Evolutionary conservation across 805 yeast genomes (phyloP), one percentile per base, ranked within the genome.

Genomic region (Suhomyces vadensis): DNA sequence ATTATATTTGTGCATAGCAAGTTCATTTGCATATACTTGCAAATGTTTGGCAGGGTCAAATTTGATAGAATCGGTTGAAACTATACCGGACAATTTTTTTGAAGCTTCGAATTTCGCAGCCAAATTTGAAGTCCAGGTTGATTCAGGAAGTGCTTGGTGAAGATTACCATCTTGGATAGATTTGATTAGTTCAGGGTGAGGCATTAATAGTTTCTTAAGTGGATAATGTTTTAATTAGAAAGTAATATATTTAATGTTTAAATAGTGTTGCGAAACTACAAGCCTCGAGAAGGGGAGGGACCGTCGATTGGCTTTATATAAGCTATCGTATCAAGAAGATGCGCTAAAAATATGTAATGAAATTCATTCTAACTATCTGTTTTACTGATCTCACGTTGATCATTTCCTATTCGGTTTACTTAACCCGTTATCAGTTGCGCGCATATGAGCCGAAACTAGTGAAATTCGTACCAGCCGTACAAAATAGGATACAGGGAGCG

Each of bases 41-140:
- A 70, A 57, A 43, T 71, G 75, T 24, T 54, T 54, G 7, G 42
- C 46, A 1, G 74, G 74, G 25, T 64, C 69, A 46, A 70, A 70
- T 20, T 39, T 17, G 11, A 48, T 46, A 5, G 23, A 27, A 8
- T 17, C 22, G 2, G 54, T 44, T 11, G 35, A 26, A 7, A 16
- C 41, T 14, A 43, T 44, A 0, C 46, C 47, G 10, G 49, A 49
- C 17, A 36, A 13, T 48, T 16, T 25, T 43, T 41, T 8, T 46
- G 53, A 37, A 49, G 44, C 47, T 14, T 58, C 51, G 45, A 51
- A 62, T 38, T 65, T 64, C 17, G 69, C 63, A 37, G 57, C 56
- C 31, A 72, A 56, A 48, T 63, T 61, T 3, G 54, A 42, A 21
- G 58, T 52, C 51, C 75, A 75, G 5, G 61, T 41, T 2, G 59